Percentiles rank a stretch among this genome's conserved stretches.
These are phyloP conservation scores for Pleurotus giganteus DNA, from an alignment of 768 basidiomycete genomes.

Conservation along the genomic window DNA sequence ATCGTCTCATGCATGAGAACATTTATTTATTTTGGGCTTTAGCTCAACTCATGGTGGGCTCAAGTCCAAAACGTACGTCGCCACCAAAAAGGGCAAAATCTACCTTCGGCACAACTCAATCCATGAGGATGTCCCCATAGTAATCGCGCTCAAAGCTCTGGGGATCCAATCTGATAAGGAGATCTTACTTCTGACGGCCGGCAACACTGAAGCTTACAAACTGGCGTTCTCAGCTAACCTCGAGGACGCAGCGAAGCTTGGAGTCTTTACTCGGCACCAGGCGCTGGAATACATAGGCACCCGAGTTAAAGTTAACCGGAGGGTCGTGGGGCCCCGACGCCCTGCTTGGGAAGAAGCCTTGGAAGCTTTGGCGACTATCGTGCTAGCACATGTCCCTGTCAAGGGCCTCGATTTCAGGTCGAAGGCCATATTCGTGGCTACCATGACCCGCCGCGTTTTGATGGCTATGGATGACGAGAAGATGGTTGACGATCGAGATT, in stretches of 20 bases:
- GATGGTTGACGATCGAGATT: conserved; percentile 98
- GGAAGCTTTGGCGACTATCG: conserved; percentile 96
- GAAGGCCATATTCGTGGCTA: conserved; percentile 96
- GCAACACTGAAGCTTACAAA: conserved; percentile 86
- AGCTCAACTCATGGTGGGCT: conserved; percentile 81
- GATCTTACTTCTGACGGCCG: conserved; percentile 90
- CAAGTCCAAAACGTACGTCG: conserved; percentile 97
- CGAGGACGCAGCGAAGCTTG: conserved; percentile 91
- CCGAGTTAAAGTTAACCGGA: conserved; percentile 86
- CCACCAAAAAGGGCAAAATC: conserved; percentile 91
- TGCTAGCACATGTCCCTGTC: conserved; percentile 94
- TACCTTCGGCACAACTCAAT: conserved; percentile 98
- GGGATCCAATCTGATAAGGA: conserved; percentile 98
- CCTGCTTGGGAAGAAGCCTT: conserved; percentile 94
- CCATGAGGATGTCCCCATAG: conserved; percentile 95
- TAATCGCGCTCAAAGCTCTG: conserved; percentile 93
- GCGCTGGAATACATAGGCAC: conserved; percentile 93
- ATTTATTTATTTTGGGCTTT: conserved; percentile 10
- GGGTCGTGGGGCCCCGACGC: conserved; percentile 76
- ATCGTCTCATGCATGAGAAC: neutral
- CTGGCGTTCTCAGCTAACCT: conserved; percentile 85
- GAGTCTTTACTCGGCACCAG: conserved; percentile 89
- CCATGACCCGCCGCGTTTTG: conserved; percentile 94
- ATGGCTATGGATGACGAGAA: conserved; percentile 97
- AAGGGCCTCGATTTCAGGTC: conserved; percentile 83